Evolutionary conservation across 1,139 yeast species (phyloP).

Genomic region (Scheffersomyces illinoinensis): DNA sequence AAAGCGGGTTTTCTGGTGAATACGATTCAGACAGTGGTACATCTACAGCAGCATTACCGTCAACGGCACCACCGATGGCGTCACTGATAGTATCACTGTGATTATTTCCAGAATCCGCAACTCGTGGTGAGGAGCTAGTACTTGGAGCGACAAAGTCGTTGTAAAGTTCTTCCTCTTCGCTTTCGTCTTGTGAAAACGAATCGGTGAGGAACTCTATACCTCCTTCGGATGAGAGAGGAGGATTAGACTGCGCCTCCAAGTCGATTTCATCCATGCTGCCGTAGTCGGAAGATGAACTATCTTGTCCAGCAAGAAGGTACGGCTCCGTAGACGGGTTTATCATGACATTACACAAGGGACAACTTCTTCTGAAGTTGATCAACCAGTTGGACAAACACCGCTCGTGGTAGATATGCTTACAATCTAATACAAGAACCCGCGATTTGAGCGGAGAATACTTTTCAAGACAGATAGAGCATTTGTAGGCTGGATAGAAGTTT

Average conservation of each 20-base stretch:
- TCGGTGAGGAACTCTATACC: neutral
- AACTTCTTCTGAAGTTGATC: constrained; percentile 43
- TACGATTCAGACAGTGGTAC: neutral
- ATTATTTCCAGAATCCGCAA: neutral
- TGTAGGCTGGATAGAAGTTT: constrained; percentile 42
- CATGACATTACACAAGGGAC: constrained; percentile 45
- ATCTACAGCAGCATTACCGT: neutral
- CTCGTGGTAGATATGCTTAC: constrained; percentile 49
- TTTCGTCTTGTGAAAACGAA: neutral
- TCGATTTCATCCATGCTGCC: constrained; percentile 5
- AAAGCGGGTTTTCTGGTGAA: neutral
- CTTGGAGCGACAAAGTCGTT: neutral
- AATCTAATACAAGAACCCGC: constrained; percentile 40
- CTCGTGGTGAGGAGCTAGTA: neutral
- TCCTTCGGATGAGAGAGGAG: neutral
- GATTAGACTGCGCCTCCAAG: constrained; percentile 6
- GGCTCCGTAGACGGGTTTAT: constrained; percentile 13
- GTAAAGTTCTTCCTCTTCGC: neutral
- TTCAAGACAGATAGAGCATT: constrained; percentile 50
- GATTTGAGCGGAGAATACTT: constrained; percentile 38
- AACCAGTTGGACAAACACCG: constrained; percentile 48
- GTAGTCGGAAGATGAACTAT: constrained; percentile 6
- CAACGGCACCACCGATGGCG: neutral
- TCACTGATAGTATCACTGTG: neutral
- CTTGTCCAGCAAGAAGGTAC: constrained; percentile 23